phyloP scores from a whole-genome alignment of 805 yeast genomes.

The Ogataea chonburiensis region DNA sequence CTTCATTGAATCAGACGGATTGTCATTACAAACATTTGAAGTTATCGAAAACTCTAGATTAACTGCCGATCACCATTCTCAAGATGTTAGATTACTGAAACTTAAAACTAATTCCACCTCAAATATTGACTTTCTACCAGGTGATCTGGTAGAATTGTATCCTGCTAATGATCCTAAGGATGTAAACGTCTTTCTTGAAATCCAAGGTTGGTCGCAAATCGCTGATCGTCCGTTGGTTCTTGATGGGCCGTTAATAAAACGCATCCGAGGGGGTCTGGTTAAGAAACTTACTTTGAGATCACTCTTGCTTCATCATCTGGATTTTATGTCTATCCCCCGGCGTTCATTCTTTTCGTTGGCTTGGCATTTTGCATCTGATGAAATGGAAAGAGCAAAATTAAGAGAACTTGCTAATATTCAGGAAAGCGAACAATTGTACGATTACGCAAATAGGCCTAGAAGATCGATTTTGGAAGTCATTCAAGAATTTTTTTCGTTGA shows the following conservation, averaged over 20 bases:
- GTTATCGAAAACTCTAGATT: slow-evolving; percentile 59
- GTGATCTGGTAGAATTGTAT: slow-evolving; percentile 76
- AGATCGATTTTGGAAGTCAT: slow-evolving; percentile 82
- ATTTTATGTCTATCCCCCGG: slow-evolving; percentile 78
- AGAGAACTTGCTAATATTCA: slow-evolving; percentile 69
- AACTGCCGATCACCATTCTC: slow-evolving; percentile 75
- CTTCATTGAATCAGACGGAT: not conserved
- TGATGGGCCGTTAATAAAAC: slow-evolving; percentile 41
- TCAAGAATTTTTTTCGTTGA: slow-evolving; percentile 74
- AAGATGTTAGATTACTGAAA: slow-evolving; percentile 73
- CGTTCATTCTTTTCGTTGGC: slow-evolving; percentile 73
- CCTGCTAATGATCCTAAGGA: slow-evolving; percentile 66
- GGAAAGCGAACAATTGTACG: slow-evolving; percentile 77
- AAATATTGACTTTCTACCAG: slow-evolving; percentile 54
- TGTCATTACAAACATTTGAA: slow-evolving; percentile 7
- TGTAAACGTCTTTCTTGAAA: slow-evolving; percentile 62
- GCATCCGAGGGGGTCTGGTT: slow-evolving; percentile 54
- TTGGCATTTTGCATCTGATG: slow-evolving; percentile 75
- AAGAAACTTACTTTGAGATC: slow-evolving; percentile 65
- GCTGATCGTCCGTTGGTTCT: slow-evolving; percentile 60
- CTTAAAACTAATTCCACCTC: slow-evolving; percentile 36
- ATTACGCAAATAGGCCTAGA: slow-evolving; percentile 92
- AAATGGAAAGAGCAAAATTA: slow-evolving; percentile 72
- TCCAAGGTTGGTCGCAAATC: slow-evolving; percentile 70
- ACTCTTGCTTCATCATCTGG: slow-evolving; percentile 75